Evolutionary conservation across 106 monocot species (phyloP), one percentile per base, ranked within the genome.

Genomic region (Apostasia ramifera): DNA sequence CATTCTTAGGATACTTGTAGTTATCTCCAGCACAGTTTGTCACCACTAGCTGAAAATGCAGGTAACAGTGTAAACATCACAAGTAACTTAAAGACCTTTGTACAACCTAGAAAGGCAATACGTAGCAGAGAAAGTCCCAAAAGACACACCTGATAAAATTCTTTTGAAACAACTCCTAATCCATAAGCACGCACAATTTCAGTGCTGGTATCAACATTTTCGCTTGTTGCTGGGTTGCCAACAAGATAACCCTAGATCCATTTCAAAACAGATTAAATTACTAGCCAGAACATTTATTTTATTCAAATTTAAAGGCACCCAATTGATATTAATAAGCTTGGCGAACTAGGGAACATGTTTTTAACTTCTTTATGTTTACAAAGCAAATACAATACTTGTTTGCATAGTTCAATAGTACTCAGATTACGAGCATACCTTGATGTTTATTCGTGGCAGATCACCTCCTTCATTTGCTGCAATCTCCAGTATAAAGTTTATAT

Each of bases 111-210:
- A n/a, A 44, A 26, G 26, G 26, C 26, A 26, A 26, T 26, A 26
- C 26, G 26, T 26, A 26, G 26, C 26, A 26, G 26, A 26, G 26
- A 26, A 26, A 26, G 26, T 26, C 26, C 26, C 0, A 45, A 53
- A n/a, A 49, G 1, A 38, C 46, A 54, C 43, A 77, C 78, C 78
- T 81, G 51, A 39, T 66, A 82, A 8, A 79, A 53, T 55, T 81
- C 70, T 40, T 78, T 66, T 4, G 85, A 76, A 49, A 85, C 79
- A 10, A 85, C 12, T 45, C 81, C 85, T 62, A 82, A 50, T 5
- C 78, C 81, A 71, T 51, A 14, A 47, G 64, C 64, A 26, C 46
- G 64, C 1, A 47, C 47, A 1, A 47, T 47, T 47, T 26, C 5
- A 6, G 61, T 57, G 13, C 53, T 66, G 1, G 2, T 2, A 65